Percentiles rank a stretch among this genome's conserved stretches.
Evolutionary conservation across 371 early-diverging fungal species (phyloP).

Genomic region (Lichtheimia corymbifera): DNA sequence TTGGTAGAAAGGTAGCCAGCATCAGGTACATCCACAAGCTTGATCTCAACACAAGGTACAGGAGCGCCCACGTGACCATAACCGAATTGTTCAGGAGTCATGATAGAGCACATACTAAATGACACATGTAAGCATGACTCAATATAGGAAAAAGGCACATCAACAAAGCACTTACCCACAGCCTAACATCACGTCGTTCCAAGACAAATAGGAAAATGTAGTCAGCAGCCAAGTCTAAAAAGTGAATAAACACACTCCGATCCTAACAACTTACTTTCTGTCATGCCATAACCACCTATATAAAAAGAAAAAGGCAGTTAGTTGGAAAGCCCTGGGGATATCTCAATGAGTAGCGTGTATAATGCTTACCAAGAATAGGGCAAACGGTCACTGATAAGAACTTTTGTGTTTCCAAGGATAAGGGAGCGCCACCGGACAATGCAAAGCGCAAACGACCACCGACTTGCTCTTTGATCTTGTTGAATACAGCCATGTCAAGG

Average conservation of each 20-base stretch:
- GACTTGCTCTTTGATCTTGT: constrained; percentile 65
- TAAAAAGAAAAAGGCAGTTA: neutral
- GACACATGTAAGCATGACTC: neutral
- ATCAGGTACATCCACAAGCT: constrained; percentile 88
- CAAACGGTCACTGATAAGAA: constrained; percentile 70
- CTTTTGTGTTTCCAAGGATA: constrained; percentile 65
- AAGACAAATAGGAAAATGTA: no score
- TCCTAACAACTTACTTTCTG: constrained; percentile 14
- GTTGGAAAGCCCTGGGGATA: neutral
- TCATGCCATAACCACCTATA: constrained; percentile 67
- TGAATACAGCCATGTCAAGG: constrained; percentile 73
- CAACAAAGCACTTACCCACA: neutral
- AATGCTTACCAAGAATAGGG: constrained; percentile 50
- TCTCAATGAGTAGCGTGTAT: neutral
- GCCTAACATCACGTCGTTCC: neutral
- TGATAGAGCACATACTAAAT: constrained; percentile 43
- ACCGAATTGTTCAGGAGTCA: constrained; percentile 62
- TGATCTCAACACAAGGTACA: constrained; percentile 80
- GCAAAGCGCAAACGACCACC: constrained; percentile 77
- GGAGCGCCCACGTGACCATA: constrained; percentile 82
- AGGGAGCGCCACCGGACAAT: constrained; percentile 82
- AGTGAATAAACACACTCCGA: no score
- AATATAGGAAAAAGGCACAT: neutral
- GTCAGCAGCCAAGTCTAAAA: no score
- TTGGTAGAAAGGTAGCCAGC: constrained; percentile 74